Conservation (phyloP, 2,329 filamentous ascomycete species). For the Aspergillus clavatus region DNA sequence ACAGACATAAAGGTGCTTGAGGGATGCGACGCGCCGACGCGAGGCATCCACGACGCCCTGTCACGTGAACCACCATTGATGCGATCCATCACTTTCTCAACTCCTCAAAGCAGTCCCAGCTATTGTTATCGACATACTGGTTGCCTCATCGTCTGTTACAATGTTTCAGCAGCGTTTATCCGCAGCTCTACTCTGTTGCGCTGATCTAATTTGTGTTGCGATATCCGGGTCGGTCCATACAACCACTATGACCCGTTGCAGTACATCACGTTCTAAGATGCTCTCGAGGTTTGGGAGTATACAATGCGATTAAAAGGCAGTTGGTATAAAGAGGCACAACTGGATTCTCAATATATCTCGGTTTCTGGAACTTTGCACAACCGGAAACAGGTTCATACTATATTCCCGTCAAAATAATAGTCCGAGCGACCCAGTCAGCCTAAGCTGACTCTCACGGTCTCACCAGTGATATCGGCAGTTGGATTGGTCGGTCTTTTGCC, state of each 20-base stretch:
- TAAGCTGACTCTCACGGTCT: background rate
- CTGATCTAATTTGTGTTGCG: too few relatives aligned
- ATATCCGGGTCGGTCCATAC: too few relatives aligned
- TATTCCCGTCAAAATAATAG: background rate
- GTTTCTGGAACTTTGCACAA: too few relatives aligned
- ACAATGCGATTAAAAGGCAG: too few relatives aligned
- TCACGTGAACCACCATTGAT: slow-evolving; percentile 17
- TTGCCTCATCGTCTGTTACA: background rate
- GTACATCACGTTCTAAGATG: too few relatives aligned
- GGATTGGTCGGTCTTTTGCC: background rate
- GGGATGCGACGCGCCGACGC: slow-evolving; percentile 20
- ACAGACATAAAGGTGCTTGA: background rate
- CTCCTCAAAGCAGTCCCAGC: too few relatives aligned
- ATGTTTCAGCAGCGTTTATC: background rate
- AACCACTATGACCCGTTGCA: too few relatives aligned
- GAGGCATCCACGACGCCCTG: slow-evolving; percentile 17
- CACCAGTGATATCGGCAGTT: background rate
- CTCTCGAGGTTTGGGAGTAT: too few relatives aligned
- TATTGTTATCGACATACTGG: background rate
- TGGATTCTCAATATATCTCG: too few relatives aligned
- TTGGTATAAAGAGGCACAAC: too few relatives aligned
- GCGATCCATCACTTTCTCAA: slow-evolving; percentile 2
- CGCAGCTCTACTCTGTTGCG: background rate
- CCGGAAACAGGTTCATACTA: background rate
- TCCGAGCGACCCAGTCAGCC: background rate